These are phyloP conservation scores for Haberlea rhodopensis DNA, from an alignment of 257 asterid species.

Conservation along the genomic window DNA sequence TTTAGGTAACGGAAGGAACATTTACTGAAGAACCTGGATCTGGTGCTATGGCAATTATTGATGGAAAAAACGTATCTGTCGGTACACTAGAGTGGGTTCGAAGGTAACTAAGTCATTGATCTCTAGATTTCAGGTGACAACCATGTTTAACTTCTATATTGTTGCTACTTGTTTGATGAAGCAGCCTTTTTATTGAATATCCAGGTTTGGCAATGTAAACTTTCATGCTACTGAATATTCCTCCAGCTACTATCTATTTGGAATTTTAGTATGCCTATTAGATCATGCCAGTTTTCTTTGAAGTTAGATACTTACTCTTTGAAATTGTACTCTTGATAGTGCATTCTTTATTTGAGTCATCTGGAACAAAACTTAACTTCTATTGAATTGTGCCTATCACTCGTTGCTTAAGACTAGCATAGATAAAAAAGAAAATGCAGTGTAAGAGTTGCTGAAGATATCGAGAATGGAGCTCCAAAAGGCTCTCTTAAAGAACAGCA, in stretches of 20 bases:
- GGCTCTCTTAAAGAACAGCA: neutral
- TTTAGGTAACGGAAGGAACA: conserved; percentile 82
- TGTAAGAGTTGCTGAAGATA: neutral
- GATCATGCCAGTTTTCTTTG: neutral
- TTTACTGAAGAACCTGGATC: conserved; percentile 96
- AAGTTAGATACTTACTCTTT: neutral
- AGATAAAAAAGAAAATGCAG: neutral
- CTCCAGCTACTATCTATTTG: neutral
- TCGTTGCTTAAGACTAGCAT: neutral
- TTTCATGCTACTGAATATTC: neutral
- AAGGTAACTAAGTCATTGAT: conserved; percentile 56
- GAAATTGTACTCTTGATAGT: neutral
- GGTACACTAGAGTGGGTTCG: conserved; percentile 94
- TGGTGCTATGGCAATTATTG: conserved; percentile 86
- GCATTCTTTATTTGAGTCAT: too few relatives aligned
- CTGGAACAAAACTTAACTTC: neutral
- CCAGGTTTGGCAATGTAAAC: neutral
- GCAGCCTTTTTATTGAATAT: neutral
- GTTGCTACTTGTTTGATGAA: neutral
- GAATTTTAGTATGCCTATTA: neutral
- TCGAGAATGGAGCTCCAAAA: neutral
- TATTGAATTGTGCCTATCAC: neutral
- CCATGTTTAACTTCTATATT: conserved; percentile 19
- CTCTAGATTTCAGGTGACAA: conserved; percentile 15
- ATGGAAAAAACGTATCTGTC: conserved; percentile 66